Evolutionary conservation across 495 filamentous ascomycete genomes (phyloP).

Genomic region (Echria macrotheca): DNA sequence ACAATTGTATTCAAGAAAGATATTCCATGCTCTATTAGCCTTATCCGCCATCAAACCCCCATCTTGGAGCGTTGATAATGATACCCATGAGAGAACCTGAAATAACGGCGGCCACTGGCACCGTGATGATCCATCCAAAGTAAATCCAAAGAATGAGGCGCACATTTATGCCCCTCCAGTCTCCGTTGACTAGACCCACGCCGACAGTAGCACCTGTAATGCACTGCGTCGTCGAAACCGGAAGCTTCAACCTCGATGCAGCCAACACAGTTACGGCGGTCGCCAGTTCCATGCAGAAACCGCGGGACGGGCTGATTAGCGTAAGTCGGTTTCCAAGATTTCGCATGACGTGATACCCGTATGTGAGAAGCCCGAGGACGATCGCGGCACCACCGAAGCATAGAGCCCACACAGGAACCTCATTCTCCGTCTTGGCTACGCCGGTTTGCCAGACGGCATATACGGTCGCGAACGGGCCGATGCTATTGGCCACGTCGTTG

Average conservation of each 20-base stretch:
- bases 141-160: background rate
- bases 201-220: conserved; percentile 4
- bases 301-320: background rate
- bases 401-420: conserved; percentile 1
- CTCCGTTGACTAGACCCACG: background rate
- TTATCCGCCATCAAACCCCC: no score
- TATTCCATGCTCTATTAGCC: no score
- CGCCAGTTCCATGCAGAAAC: conserved; percentile 3
- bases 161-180: background rate
- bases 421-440: background rate
- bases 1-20: no score
- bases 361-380: background rate
- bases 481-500: conserved; percentile 9
- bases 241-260: background rate
- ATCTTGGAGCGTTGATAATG: background rate
- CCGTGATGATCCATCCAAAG: conserved; percentile 1
- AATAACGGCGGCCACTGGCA: background rate
- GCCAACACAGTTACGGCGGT: background rate
- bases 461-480: background rate
- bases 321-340: conserved; percentile 1
- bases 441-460: background rate
- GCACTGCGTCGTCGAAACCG: conserved; percentile 1
- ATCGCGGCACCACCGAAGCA: background rate
- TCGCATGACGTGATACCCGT: conserved; percentile 1
- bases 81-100: background rate